Conservation (phyloP, 176 grass and related monocot species). For the Triticum turgidum region DNA sequence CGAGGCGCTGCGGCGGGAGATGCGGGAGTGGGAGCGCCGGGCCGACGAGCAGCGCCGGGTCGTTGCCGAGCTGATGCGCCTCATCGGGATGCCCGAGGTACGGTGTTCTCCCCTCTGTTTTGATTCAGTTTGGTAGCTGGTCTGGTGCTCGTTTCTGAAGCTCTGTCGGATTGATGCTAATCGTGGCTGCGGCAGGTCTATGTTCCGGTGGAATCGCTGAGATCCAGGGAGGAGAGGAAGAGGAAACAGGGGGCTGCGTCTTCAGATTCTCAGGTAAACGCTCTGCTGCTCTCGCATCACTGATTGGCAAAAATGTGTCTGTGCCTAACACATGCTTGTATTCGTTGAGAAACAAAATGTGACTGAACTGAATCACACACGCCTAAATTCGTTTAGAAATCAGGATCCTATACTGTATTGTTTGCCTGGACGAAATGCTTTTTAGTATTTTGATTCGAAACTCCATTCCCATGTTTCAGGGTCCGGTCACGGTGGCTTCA, state of each 20-base stretch:
- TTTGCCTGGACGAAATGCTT: neutral
- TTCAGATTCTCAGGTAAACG: conserved; percentile 21
- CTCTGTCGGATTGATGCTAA: neutral
- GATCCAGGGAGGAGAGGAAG: conserved; percentile 44
- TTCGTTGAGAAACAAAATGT: neutral
- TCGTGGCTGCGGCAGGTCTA: conserved; percentile 15
- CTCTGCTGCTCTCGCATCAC: neutral
- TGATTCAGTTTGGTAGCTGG: neutral
- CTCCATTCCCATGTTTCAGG: neutral
- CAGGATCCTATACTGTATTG: neutral
- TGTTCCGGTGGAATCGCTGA: conserved; percentile 37
- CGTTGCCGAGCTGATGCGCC: conserved; percentile 40
- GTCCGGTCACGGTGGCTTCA: neutral
- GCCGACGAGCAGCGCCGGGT: conserved; percentile 30
- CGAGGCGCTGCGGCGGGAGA: conserved; percentile 3
- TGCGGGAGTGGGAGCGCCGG: conserved; percentile 24
- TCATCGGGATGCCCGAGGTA: conserved; percentile 42
- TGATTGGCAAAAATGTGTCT: neutral
- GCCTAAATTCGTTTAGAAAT: neutral
- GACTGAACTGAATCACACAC: neutral
- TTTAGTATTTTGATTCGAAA: neutral
- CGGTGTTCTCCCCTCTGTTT: neutral
- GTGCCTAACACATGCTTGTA: neutral
- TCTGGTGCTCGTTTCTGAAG: neutral
- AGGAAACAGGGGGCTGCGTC: neutral